These are phyloP conservation scores for Cladosporium sp. DNA, from an alignment of 2,329 filamentous ascomycete genomes.

Conservation along the genomic window DNA sequence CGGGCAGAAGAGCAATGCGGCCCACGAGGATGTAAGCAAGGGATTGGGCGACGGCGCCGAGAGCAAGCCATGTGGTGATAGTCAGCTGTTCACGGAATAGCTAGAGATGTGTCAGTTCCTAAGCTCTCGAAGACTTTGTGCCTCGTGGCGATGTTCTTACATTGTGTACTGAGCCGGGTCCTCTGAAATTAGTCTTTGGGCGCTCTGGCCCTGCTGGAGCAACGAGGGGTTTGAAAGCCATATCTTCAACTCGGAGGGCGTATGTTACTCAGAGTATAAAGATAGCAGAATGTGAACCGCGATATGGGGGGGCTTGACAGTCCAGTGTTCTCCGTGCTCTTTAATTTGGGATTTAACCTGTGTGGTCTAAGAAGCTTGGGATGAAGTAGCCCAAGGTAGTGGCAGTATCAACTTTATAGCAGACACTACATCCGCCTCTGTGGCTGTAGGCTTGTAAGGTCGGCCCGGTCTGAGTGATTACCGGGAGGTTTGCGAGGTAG, in stretches of 20 bases:
- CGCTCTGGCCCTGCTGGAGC: slow-evolving; percentile 2
- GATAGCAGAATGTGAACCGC: neutral
- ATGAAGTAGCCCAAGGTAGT: neutral
- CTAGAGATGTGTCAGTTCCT: slow-evolving; percentile 22
- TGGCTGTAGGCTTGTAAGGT: neutral
- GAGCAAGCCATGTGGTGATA: slow-evolving; percentile 45
- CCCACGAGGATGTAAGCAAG: slow-evolving; percentile 40
- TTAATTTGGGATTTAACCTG: neutral
- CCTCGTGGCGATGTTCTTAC: neutral
- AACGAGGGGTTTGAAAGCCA: slow-evolving; percentile 19
- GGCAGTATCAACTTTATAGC: neutral
- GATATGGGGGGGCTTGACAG: neutral
- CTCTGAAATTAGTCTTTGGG: slow-evolving; percentile 7
- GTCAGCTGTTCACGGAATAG: slow-evolving; percentile 43
- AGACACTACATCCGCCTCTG: neutral
- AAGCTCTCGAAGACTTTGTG: neutral
- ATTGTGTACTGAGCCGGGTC: neutral
- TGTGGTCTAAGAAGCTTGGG: neutral
- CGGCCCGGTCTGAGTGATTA: neutral
- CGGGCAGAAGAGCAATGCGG: slow-evolving; percentile 41
- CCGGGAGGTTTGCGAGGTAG: neutral
- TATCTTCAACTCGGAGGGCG: neutral
- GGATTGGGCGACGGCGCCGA: slow-evolving; percentile 45
- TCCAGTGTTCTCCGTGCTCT: neutral
- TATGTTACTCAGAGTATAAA: neutral